These are phyloP conservation scores for Aureobasidium sp. DNA, from an alignment of 2,329 filamentous ascomycete species.

Conservation along the genomic window DNA sequence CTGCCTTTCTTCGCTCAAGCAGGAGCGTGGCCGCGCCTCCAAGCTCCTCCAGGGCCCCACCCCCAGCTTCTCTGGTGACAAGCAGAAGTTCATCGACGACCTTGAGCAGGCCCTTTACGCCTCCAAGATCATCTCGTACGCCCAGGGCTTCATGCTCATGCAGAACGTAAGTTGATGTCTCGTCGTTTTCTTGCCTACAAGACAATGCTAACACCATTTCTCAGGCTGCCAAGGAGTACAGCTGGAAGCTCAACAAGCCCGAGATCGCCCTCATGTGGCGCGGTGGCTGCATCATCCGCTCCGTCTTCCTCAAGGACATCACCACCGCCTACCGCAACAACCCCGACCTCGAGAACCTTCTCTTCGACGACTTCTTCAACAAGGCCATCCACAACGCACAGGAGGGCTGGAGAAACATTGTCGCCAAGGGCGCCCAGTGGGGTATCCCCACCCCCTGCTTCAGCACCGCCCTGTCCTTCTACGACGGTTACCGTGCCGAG, in stretches of 20 bases:
- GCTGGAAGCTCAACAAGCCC: conserved; percentile 99
- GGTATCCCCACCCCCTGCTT: conserved; percentile 96
- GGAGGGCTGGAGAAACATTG: conserved; percentile 78
- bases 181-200: background rate
- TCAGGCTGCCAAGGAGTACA: conserved; percentile 88
- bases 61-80: conserved; percentile 80
- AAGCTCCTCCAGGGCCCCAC: conserved; percentile 69
- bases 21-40: conserved; percentile 78
- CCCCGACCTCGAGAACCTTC: conserved; percentile 92
- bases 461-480: conserved; percentile 95
- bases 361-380: conserved; percentile 99
- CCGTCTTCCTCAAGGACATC: conserved; percentile 99
- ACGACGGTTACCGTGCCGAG: conserved; percentile 96
- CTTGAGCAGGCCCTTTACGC: conserved; percentile 98
- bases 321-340: conserved; percentile 92
- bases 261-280: conserved; percentile 99
- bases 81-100: conserved; percentile 88
- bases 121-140: conserved; percentile 99
- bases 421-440: conserved; percentile 85
- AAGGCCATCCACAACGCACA: conserved; percentile 97
- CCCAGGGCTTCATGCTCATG: conserved; percentile 99
- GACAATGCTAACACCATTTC: conserved; percentile 23
- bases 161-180: conserved; percentile 64
- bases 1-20: conserved; percentile 91
- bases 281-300: conserved; percentile 99